Percentiles rank a stretch among this genome's conserved stretches.
Evolutionary conservation across 139 green algal species (phyloP).

Genomic region (Penium margaritaceum): DNA sequence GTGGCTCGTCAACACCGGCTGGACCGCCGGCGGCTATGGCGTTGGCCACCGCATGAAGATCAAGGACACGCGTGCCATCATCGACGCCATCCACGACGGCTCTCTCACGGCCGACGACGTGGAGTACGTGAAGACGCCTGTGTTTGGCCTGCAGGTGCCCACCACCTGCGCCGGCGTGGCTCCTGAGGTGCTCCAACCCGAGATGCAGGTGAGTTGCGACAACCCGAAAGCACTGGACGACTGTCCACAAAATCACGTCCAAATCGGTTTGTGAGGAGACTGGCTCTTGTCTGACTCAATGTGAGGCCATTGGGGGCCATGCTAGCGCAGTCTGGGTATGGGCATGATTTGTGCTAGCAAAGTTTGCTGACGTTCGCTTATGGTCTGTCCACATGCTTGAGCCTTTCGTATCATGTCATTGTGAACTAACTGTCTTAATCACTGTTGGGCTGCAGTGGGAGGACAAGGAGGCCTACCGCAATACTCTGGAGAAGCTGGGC

Average conservation of each 20-base stretch:
- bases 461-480: slow-evolving; percentile 30
- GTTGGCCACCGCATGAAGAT: slow-evolving; percentile 83
- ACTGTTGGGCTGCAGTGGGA: too few species aligned
- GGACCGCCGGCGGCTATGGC: slow-evolving; percentile 58
- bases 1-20: slow-evolving; percentile 89
- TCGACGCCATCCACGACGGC: slow-evolving; percentile 87
- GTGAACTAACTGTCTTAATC: too few species aligned
- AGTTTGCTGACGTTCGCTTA: too few species aligned
- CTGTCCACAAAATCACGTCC: too few species aligned
- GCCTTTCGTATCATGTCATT: too few species aligned
- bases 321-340: too few species aligned
- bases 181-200: slow-evolving; percentile 57
- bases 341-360: too few species aligned
- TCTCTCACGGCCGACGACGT: slow-evolving; percentile 57
- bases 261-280: too few species aligned
- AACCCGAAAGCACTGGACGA: too few species aligned
- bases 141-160: slow-evolving; percentile 80
- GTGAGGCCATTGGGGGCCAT: too few species aligned
- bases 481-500: slow-evolving; percentile 27
- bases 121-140: slow-evolving; percentile 55
- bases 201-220: slow-evolving; percentile 16
- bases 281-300: too few species aligned
- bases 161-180: slow-evolving; percentile 59
- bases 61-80: slow-evolving; percentile 83
- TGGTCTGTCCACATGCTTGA: too few species aligned